Percentiles rank a stretch among this genome's conserved stretches.
phyloP scores from a whole-genome alignment of 352 stramenopile species.

The Thalassiosira mediterranea region DNA sequence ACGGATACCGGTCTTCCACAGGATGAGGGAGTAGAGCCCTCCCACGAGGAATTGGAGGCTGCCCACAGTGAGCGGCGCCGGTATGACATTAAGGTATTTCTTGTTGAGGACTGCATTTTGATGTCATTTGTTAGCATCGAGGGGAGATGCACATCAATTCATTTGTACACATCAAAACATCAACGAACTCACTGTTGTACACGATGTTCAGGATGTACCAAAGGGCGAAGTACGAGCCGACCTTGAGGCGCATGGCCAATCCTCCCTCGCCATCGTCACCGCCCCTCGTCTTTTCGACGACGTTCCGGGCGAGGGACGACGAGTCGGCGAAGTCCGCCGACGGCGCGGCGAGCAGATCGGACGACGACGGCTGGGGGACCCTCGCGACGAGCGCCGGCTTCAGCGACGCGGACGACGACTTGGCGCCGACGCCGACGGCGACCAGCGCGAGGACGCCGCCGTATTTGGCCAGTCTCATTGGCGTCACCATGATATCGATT shows the following conservation, averaged over 20 bases:
- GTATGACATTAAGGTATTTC: slow-evolving; percentile 82
- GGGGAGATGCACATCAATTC: no score
- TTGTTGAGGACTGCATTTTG: slow-evolving; percentile 83
- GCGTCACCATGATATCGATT: no score
- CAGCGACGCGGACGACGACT: background rate
- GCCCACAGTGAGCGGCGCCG: slow-evolving; percentile 77
- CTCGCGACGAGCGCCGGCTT: slow-evolving; percentile 21
- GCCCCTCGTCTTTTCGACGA: slow-evolving; percentile 12
- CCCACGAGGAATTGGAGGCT: slow-evolving; percentile 81
- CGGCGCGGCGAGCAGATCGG: background rate
- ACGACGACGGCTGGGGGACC: slow-evolving; percentile 4
- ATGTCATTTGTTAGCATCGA: no score
- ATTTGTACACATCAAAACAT: no score
- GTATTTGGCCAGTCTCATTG: slow-evolving; percentile 1
- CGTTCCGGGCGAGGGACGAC: background rate
- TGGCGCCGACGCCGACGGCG: slow-evolving; percentile 20
- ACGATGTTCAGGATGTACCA: slow-evolving; percentile 88
- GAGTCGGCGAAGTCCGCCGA: background rate
- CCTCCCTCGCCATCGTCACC: slow-evolving; percentile 10
- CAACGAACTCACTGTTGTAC: slow-evolving; percentile 83
- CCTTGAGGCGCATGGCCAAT: slow-evolving; percentile 49
- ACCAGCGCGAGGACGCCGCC: slow-evolving; percentile 25
- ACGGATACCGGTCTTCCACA: slow-evolving; percentile 70
- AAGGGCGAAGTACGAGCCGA: slow-evolving; percentile 79
- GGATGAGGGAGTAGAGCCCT: slow-evolving; percentile 66